Base-by-base conservation (phyloP, 768 basidiomycete species). In the Collybia sp. region DNA sequence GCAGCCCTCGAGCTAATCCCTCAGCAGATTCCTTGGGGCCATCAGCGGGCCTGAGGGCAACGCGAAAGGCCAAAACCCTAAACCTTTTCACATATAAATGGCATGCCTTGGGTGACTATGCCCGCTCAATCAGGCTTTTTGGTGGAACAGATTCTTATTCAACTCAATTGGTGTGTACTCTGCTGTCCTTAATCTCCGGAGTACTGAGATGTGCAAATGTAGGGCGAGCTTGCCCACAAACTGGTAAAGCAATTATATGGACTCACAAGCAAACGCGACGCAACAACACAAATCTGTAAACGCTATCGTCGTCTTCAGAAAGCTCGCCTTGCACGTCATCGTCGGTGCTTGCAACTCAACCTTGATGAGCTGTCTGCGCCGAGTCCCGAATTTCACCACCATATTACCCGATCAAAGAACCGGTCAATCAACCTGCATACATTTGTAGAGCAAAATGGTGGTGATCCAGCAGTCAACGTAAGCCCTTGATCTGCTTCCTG, bases 211-310 rank as follows among this genome's bases (percentile, higher is more conserved):
- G n/a, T n/a, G n/a, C n/a, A n/a, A n/a, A n/a, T n/a, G n/a, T 44
- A 76, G 72, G 69, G 71, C 0, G 72, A 78, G 47, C 59, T 69
- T 0, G 62, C 70, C n/a, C 76, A 77, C 45, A 50, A 58, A 0
- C 47, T 56, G 0, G 55, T 70, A 6, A 77, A 79, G 53, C 50
- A 49, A 0, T 55, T 69, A 18, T 77, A 73, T 39, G 45, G 46
- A 0, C 33, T 52, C 0, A 70, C 66, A 0, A 71, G 68, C 52
- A 73, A 73, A 47, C 59, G 52, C 4, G 39, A 62, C 10, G 52
- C 55, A 12, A 44, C 40, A 0, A n/a, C 34, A 0, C 65, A 69
- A 15, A 70, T 76, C 31, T 61, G 60, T 1, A 53, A 51, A 52
- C 3, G 41, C 45, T 31, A 46, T 41, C 25, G 25, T 25, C 25